Evolutionary conservation across 2,329 filamentous ascomycete species (phyloP).

Genomic region (Calonectria fujianensis): DNA sequence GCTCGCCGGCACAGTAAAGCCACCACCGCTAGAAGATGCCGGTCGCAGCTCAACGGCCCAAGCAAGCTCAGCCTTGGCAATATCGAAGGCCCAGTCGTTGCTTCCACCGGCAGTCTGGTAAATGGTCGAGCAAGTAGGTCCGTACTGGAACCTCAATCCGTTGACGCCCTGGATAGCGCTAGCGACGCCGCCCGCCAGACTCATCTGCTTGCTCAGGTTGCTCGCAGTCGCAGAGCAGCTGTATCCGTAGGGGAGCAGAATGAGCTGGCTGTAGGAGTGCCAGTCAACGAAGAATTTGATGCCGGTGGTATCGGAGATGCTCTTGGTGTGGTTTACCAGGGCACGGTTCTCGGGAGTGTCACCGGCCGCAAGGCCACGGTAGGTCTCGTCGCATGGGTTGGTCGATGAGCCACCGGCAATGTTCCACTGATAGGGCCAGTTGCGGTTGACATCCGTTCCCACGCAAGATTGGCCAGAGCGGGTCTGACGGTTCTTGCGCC

Average conservation of each 20-base stretch:
- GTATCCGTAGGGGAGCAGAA: slow-evolving; percentile 10
- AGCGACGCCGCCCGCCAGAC: slow-evolving; percentile 5
- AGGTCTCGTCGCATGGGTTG: slow-evolving; percentile 71
- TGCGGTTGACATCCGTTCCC: slow-evolving; percentile 76
- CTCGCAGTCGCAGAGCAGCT: slow-evolving; percentile 14
- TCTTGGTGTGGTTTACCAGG: slow-evolving; percentile 16
- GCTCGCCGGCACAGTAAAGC: slow-evolving; percentile 5
- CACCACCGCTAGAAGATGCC: background rate
- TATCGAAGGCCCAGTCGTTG: slow-evolving; percentile 9
- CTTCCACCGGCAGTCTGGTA: slow-evolving; percentile 15
- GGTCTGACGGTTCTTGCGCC: slow-evolving; percentile 76
- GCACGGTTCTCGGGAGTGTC: slow-evolving; percentile 56
- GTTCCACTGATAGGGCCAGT: slow-evolving; percentile 75
- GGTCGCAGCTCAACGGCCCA: slow-evolving; percentile 4
- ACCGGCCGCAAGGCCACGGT: slow-evolving; percentile 64
- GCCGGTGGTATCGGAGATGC: slow-evolving; percentile 7
- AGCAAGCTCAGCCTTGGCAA: slow-evolving; percentile 20
- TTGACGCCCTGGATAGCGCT: slow-evolving; percentile 8
- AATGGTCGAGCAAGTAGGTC: slow-evolving; percentile 12
- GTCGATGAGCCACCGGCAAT: slow-evolving; percentile 69
- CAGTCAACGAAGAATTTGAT: slow-evolving; percentile 13
- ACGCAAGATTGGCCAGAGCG: slow-evolving; percentile 64
- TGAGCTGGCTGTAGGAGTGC: slow-evolving; percentile 19
- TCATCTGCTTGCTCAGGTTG: slow-evolving; percentile 13
- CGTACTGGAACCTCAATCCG: slow-evolving; percentile 11